A percentile compares a stretch with the other conserved stretches of the same genome.
Evolutionary conservation across 1,284 basidiomycete genomes (phyloP).

Genomic region (Ceratobasidium sp.): DNA sequence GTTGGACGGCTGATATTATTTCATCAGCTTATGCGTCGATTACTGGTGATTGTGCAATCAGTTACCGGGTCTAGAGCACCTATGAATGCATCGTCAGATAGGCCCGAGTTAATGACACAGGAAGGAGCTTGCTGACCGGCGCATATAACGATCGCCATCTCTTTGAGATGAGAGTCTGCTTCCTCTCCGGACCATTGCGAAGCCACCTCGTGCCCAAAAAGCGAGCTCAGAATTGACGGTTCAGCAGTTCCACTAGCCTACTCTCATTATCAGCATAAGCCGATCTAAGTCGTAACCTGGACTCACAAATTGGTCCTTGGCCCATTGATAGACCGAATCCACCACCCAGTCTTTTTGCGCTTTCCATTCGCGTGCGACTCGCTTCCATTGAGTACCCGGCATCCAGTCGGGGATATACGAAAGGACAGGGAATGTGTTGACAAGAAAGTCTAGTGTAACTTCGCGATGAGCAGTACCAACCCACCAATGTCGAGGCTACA

Average conservation of each 20-base stretch:
- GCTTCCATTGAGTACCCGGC: conserved; percentile 40
- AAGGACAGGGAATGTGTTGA: conserved; percentile 25
- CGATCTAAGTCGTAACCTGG: not conserved
- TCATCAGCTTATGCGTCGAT: no score
- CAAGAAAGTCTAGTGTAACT: conserved; percentile 19
- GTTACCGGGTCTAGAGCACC: no score
- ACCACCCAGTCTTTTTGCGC: conserved; percentile 25
- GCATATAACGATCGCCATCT: no score
- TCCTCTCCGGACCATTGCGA: no score
- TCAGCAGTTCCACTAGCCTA: conserved; percentile 22
- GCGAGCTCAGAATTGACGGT: conserved; percentile 16
- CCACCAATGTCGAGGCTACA: not conserved
- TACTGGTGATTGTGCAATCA: no score
- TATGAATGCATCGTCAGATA: no score
- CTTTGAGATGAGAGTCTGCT: no score
- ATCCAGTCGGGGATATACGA: conserved; percentile 38
- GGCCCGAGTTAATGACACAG: no score
- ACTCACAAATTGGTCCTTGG: conserved; percentile 34
- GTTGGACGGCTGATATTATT: no score
- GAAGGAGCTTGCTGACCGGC: no score
- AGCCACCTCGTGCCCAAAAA: not conserved
- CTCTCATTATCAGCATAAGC: not conserved
- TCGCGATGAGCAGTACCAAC: not conserved
- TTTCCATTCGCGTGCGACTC: conserved; percentile 14
- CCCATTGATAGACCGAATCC: conserved; percentile 19